Evolutionary conservation across 106 monocot species (phyloP), one percentile per base, ranked within the genome.

Genomic region (Dioscorea alata): DNA sequence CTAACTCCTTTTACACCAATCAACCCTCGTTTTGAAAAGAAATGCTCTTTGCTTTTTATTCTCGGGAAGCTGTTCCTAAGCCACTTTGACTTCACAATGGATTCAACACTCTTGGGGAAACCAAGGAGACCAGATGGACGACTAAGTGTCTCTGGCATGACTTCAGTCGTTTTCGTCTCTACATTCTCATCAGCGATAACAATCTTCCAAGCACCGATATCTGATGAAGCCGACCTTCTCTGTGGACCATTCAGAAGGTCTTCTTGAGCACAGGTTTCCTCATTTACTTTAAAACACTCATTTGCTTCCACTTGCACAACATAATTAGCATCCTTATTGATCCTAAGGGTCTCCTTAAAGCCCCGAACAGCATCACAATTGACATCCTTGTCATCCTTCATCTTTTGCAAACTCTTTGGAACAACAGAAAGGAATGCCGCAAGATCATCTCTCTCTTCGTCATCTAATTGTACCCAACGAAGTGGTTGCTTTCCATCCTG

Each of bases 401-500:
- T 23, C 33, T 81, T 67, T 52, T 73, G 73, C 61, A 28, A 54
- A 13, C 50, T 64, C 17, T 66, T 56, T 42, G 82, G 72, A 13
- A 51, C 51, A 23, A 67, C 48, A 66, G 79, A 82, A 62, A 86
- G 82, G 73, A 86, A 86, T 48, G 34, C 49, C 8, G 70, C 82
- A 66, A 86, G 75, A 72, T 86, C 86, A 66, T 82, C 86, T 58
- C 65, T 58, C 51, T 86, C 86, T 24, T 79, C 79, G 35, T 76
- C 79, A 51, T 82, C 62, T 52, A 86, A 79, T 48, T 86, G 81
- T 8, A 82, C 76, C 86, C 82, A 82, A 2, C 50, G 56, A 50
- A 86, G 61, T 12, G 71, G 66, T 57, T 74, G 75, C 23, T 76
- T 82, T 49, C 78, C 72, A 64, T 79, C 72, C 60, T 79, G 51